Evolutionary conservation across 108 stramenopile species (phyloP).

Genomic region (Cyclotella atomus): DNA sequence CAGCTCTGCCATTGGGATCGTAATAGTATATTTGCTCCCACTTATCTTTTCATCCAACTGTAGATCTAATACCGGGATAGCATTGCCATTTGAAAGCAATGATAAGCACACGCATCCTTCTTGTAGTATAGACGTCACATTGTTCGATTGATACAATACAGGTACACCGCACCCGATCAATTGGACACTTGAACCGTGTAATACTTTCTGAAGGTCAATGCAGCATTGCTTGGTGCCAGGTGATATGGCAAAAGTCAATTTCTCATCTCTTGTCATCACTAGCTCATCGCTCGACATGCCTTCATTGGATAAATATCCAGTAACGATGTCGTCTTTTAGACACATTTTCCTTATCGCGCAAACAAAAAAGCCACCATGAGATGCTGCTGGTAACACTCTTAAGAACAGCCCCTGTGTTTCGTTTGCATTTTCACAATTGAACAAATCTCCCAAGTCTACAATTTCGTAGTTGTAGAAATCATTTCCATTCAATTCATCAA

Average conservation of each 20-base stretch:
- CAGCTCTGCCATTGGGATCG: background rate
- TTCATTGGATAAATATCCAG: too few species aligned
- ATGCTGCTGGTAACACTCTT: conserved; percentile 19
- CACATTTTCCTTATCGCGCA: background rate
- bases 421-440: background rate
- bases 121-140: conserved; percentile 10
- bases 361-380: conserved; percentile 32
- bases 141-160: conserved; percentile 12
- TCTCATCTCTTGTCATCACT: background rate
- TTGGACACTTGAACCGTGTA: background rate
- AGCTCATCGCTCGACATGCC: background rate
- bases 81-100: background rate
- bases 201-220: conserved; percentile 5
- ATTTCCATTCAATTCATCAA: conserved; percentile 20
- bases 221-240: background rate
- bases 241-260: conserved; percentile 14
- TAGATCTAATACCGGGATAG: background rate
- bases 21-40: background rate
- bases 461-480: conserved; percentile 4
- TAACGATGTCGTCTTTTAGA: background rate
- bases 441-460: background rate
- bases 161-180: conserved; percentile 16
- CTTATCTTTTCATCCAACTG: background rate
- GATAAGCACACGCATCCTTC: conserved; percentile 5
- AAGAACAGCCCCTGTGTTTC: background rate